Evolutionary conservation across 2,329 filamentous ascomycete species (phyloP), one percentile per base, ranked within the genome.

Genomic region (Aspergillus fijiensis): DNA sequence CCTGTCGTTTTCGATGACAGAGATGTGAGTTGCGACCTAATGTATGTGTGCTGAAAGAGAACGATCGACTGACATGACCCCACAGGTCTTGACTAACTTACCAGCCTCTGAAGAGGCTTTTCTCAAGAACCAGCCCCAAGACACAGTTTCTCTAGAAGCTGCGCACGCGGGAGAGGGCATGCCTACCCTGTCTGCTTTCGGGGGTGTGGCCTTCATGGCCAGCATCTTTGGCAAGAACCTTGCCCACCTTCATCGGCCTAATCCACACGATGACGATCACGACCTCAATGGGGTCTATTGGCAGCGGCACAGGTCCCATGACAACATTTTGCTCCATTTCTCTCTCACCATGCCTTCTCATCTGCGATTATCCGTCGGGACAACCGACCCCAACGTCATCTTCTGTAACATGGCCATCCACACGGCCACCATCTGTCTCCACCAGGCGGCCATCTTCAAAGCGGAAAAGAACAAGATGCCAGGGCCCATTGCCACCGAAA

Each of bases 401-500:
- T 98, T 97, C 73, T 87, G 90, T 59, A 98, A 98, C 70, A 96
- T 99, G 92, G 92, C 91, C 72, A 92, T 99, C 33, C 93, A 98
- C 73, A 96, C 95, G 0, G 96, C 93, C 1, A 92, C 92, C 1
- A 98, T 99, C 57, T 98, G 94, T 74, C 81, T 99, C n/a, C 95
- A 99, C 71, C 95, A 99, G 78, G 95, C 94, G 2, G 95, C 95
- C 27, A 98, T 99, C 21, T 97, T 94, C 83, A 98, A 97, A 74
- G 92, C 93, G 0, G 94, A 98, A 69, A 95, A 92, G 77, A 89
- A 96, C 75, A 85, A 87, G 56, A 80, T 97, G 62, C 88, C 91
- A 0, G 80, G 84, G 1, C 88, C 89, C 19, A 88, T 97, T 51
- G 88, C 90, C 64, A 87, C 90, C 1, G 94, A 98, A 72, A 96